Conservation (phyloP, 2,329 filamentous ascomycete species). For the Cordyceps militaris region DNA sequence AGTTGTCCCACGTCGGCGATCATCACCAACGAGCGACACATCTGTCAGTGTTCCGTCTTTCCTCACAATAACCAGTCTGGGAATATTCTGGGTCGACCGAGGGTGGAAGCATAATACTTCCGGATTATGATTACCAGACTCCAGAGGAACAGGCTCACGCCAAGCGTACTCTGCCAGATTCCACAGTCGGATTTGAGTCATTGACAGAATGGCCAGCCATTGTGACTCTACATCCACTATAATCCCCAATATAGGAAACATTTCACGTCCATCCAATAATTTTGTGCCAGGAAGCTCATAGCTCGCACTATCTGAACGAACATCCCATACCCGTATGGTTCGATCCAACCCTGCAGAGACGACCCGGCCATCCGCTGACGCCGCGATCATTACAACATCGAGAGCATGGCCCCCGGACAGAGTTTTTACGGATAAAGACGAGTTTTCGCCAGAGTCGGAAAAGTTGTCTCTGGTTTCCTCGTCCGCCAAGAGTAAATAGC, state of each 20-base stretch:
- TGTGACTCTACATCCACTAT: conserved; percentile 57
- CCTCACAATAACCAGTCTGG: conserved; percentile 53
- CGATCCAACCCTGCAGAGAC: conserved; percentile 66
- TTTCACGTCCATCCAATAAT: conserved; percentile 30
- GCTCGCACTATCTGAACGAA: conserved; percentile 37
- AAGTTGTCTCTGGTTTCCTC: conserved; percentile 40
- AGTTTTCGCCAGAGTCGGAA: conserved; percentile 30
- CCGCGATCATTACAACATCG: conserved; percentile 59
- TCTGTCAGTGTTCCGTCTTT: conserved; percentile 58
- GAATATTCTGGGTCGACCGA: conserved; percentile 28
- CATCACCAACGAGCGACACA: conserved; percentile 24
- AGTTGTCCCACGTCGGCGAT: conserved; percentile 35
- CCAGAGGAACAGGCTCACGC: conserved; percentile 46
- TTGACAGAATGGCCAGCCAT: conserved; percentile 60
- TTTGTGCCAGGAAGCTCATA: conserved; percentile 37
- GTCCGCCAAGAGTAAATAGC: conserved; percentile 65
- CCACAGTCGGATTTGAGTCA: conserved; percentile 55
- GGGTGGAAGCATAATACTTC: conserved; percentile 58
- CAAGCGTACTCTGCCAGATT: conserved; percentile 50
- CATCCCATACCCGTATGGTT: conserved; percentile 58
- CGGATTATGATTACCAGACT: conserved; percentile 46
- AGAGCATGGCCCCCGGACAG: conserved; percentile 58
- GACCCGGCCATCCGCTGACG: conserved; percentile 57
- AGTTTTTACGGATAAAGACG: conserved; percentile 52
- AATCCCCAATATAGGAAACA: conserved; percentile 55